Conservation (phyloP, 1,139 yeast genomes). For the Candida sanyaensis region DNA sequence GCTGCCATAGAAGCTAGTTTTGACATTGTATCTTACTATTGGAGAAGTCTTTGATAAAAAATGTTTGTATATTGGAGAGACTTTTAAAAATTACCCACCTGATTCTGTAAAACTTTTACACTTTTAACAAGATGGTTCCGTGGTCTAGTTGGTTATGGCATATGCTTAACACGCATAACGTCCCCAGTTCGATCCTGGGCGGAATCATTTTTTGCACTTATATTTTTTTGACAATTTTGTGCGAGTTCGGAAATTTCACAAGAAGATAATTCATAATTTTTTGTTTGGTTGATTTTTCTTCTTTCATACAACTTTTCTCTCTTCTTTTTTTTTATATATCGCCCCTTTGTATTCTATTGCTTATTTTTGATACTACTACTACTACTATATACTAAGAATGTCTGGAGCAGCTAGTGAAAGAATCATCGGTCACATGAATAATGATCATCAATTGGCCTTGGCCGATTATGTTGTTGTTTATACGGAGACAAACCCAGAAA, state of each 20-base stretch:
- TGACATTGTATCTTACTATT: too few species aligned
- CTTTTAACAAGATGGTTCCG: slow-evolving; percentile 34
- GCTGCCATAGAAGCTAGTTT: too few species aligned
- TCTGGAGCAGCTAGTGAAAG: slow-evolving; percentile 26
- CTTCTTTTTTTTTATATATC: neutral
- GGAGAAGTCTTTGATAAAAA: too few species aligned
- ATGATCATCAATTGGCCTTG: slow-evolving; percentile 67
- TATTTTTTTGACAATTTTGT: neutral
- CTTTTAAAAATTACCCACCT: too few species aligned
- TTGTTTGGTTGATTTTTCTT: neutral
- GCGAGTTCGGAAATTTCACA: neutral
- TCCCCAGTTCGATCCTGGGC: slow-evolving; percentile 99
- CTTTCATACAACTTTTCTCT: neutral
- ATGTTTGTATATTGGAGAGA: too few species aligned
- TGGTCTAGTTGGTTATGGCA: slow-evolving; percentile 99
- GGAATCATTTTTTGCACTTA: slow-evolving; percentile 59
- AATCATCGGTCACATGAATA: slow-evolving; percentile 71
- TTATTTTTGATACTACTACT: neutral
- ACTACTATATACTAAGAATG: slow-evolving; percentile 10
- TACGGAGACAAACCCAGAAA: slow-evolving; percentile 49
- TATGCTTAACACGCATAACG: slow-evolving; percentile 99
- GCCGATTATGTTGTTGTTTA: slow-evolving; percentile 70
- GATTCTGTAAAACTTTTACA: too few species aligned
- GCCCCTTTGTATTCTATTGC: neutral
- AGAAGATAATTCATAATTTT: neutral